Evolutionary conservation across 2,329 filamentous ascomycete genomes (phyloP), one percentile per base, ranked within the genome.

Genomic region (Delphinella strobiligena): DNA sequence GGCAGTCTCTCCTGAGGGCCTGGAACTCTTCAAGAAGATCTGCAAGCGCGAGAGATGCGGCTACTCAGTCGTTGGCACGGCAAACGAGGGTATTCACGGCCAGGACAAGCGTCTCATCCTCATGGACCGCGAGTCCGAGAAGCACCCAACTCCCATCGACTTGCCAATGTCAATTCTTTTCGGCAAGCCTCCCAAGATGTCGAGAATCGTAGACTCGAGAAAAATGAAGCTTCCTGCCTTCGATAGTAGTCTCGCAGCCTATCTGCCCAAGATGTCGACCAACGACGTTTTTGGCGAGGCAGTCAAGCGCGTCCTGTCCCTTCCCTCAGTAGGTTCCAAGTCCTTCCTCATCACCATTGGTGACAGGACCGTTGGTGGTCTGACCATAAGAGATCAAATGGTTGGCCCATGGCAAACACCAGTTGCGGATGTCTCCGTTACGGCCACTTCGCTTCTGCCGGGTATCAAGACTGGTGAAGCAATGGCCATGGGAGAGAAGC

Each of bases 401-500:
- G 89, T 95, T 39, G 91, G 91, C 1, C 86, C 84, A 37, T 96
- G 89, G 89, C 91, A 96, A 59, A 83, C 80, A 10, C 91, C 91
- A 2, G 87, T 96, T 11, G 80, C 91, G 3, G 88, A 98, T 59
- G 88, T 93, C 35, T 89, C 87, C 2, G 89, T 96, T 17, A 96
- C 89, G 16, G 78, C 84, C 1, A 89, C 85, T 0, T 82, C 85
- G 2, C 78, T 94, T 50, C 74, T 77, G 34, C 66, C 71, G 12
- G 83, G 80, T 44, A 72, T 82, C 35, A 80, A 73, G 53, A 83
- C 80, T 19, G 91, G 91, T 49, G 91, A 96, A 61, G 88, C 88
- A n/a, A 94, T 96, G 85, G 81, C 87, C 1, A 93, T 94, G 82
- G 91, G 91, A 24, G 89, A 95, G 63, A 91, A 83, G 62, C 85